Base-by-base conservation (phyloP, 345 rosid species). In the Dipteronia sinensis region DNA sequence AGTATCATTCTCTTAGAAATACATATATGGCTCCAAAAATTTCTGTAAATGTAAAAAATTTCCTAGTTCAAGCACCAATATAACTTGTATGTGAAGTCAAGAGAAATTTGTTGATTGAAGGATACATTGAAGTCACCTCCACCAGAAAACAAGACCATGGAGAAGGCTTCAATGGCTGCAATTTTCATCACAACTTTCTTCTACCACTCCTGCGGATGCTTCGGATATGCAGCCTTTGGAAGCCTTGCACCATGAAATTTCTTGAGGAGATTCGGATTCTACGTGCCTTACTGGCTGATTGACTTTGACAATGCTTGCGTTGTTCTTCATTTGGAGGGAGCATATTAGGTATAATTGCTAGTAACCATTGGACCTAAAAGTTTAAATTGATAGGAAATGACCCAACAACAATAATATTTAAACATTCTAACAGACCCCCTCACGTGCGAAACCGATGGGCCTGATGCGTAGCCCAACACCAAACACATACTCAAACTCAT, bases 291-390 rank as follows among this genome's bases (percentile, higher is more conserved):
- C 44, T 79, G 87, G 87, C 89, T 88, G 22, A 66, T 88, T 3
- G 89, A 88, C 73, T 83, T 88, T 2, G 89, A 86, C 4, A 88
- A 86, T 27, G 86, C 79, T 56, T 86, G 87, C 80, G 22, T 84
- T 42, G 69, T 86, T 72, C 81, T 88, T 71, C 89, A 88, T 49
- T 79, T 84, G 22, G 82, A 86, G 66, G 91, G 89, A 66, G 89
- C 85, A 7, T 90, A 87, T 76, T 91, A 87, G 93, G 93, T 85
- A 83, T 4, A 15, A 17, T 31, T 9, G 3, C 31, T 2, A 2
- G 31, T 29, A 29, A 2, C 31, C 3, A 29, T 29, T 2, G 2
- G 3, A 29, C 3, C 31, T 29, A 29, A 29, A 29, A 29, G 31
- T 29, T 29, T 29, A 29, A 29, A 2, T 29, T 29, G 3, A 29